Evolutionary conservation across 768 basidiomycete species (phyloP), one percentile per base, ranked within the genome.

Genomic region (Tulasnella calospora): DNA sequence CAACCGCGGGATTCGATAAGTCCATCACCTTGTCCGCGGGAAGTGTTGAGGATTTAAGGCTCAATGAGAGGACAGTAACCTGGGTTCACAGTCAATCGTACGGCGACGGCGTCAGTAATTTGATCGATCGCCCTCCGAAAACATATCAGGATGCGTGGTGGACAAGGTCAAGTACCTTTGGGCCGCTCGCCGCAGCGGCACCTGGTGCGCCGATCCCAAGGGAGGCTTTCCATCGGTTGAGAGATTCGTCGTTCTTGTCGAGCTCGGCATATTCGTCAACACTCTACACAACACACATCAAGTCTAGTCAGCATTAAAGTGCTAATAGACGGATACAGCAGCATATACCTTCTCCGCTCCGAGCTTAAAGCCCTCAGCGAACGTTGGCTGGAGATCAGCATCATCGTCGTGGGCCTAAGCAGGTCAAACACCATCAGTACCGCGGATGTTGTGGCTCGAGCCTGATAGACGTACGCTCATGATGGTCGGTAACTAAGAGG

Each of bases 211-310:
- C 83, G 79, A 98, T 90, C 75, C 97, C 97, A 36, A 99, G 88
- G 75, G 92, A 95, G 51, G 94, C 94, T 84, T 99, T 99, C 97
- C 97, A 99, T 80, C 95, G 91, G 41, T 92, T 91, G 82, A 99
- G 88, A 84, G 94, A 95, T 85, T 98, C 96, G 83, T 98, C 96
- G 80, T 93, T 88, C 40, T 92, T 91, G 85, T 98, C 96, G 67
- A 97, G 89, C 51, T 91, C 85, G 35, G 94, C 92, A 69, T 94
- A 94, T 83, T 96, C 94, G 35, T 94, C 94, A 17, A 92, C 85
- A 69, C 88, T 87, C 86, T 94, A 83, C 74, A 27, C 74, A 27
- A 30, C n/a, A 57, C 30, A 30, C 41, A 38, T 2, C 82, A 82
- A 69, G 27, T 46, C 77, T 46, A 71, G 73, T 67, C n/a, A 73